Percentiles rank a stretch among this genome's conserved stretches.
phyloP scores from a whole-genome alignment of 352 stramenopile species.

The Pythium utonaiense region DNA sequence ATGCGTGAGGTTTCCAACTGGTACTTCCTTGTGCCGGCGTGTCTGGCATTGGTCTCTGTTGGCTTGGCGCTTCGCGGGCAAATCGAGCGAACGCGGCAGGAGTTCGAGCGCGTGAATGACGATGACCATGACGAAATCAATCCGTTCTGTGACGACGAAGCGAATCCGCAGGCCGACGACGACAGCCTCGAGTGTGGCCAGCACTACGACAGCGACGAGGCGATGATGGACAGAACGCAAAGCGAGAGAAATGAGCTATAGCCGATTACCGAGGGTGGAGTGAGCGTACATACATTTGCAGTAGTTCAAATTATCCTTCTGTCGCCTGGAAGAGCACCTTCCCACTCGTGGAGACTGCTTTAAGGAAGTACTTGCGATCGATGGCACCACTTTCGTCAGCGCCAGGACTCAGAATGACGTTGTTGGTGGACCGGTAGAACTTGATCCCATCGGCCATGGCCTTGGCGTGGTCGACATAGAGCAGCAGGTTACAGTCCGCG shows the following conservation, averaged over 20 bases:
- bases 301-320: not conserved
- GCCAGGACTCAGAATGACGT: constrained; percentile 73
- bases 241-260: no score
- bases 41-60: constrained; percentile 38
- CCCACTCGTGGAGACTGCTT: constrained; percentile 47
- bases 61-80: constrained; percentile 33
- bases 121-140: constrained; percentile 63
- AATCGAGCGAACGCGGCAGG: not conserved
- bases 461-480: constrained; percentile 63
- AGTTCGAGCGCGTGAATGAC: constrained; percentile 43
- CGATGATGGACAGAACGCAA: no score
- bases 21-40: constrained; percentile 40
- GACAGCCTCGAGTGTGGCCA: constrained; percentile 35
- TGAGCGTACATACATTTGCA: not conserved
- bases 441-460: constrained; percentile 67
- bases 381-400: constrained; percentile 47
- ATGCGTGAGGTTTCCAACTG: constrained; percentile 35
- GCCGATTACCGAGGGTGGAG: not conserved
- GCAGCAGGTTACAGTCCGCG: constrained; percentile 58
- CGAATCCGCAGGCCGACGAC: constrained; percentile 27
- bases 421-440: constrained; percentile 85
- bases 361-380: constrained; percentile 53
- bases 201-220: constrained; percentile 25
- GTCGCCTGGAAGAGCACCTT: constrained; percentile 46
- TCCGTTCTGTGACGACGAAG: constrained; percentile 46